A percentile compares a stretch with the other conserved stretches of the same genome.
phyloP scores from a whole-genome alignment of 1,139 yeast genomes.

The Spencermartinsiella ligniputridi region DNA sequence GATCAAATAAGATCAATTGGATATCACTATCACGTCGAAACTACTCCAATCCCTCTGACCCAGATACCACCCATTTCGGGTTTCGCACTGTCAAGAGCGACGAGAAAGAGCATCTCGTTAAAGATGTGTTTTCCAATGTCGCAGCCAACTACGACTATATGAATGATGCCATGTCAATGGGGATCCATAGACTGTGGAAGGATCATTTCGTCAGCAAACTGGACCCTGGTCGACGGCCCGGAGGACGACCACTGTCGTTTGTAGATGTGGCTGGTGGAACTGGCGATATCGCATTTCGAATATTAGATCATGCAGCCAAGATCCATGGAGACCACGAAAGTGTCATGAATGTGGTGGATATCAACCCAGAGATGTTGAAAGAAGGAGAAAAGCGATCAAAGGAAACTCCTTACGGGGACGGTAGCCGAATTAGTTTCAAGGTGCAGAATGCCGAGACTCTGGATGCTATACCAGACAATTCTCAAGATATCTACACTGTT shows the following conservation, averaged over 20 bases:
- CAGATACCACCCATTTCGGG: constrained; percentile 81
- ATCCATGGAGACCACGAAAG: constrained; percentile 72
- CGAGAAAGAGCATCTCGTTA: constrained; percentile 79
- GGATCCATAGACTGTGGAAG: constrained; percentile 94
- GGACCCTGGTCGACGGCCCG: constrained; percentile 93
- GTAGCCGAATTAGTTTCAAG: constrained; percentile 65
- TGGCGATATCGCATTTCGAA: constrained; percentile 96
- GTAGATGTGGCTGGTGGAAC: constrained; percentile 99
- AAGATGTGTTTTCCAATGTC: constrained; percentile 87
- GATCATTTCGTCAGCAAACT: constrained; percentile 79
- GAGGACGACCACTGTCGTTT: constrained; percentile 77
- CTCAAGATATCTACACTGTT: constrained; percentile 92
- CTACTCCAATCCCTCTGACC: background rate
- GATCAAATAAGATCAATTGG: background rate
- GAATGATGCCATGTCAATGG: constrained; percentile 98
- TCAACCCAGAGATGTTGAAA: constrained; percentile 89
- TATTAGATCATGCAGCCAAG: constrained; percentile 82
- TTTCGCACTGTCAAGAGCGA: constrained; percentile 75
- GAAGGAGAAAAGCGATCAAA: constrained; percentile 81
- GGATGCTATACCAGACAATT: constrained; percentile 77
- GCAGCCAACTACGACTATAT: constrained; percentile 91
- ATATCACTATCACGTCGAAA: background rate
- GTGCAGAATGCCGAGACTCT: constrained; percentile 92
- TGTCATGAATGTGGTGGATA: constrained; percentile 89
- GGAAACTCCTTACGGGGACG: constrained; percentile 44